These are phyloP conservation scores for Prunus mume DNA, from an alignment of 306 rosid species.

Conservation along the genomic window DNA sequence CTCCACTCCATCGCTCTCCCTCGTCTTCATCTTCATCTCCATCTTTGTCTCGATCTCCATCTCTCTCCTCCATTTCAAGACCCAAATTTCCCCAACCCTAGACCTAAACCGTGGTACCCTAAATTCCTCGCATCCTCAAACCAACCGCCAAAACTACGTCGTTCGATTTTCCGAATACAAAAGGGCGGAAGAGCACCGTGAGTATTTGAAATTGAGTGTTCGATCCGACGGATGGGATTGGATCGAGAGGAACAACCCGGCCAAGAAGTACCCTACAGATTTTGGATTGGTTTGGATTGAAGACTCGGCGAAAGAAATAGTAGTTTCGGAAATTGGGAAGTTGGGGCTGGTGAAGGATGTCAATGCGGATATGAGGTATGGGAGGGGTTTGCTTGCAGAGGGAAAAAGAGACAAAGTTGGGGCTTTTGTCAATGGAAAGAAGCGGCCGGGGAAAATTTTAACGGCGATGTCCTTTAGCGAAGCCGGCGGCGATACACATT, in stretches of 20 bases:
- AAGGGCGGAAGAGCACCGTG: constrained; percentile 50
- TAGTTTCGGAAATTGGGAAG: constrained; percentile 47
- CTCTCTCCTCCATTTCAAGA: constrained; percentile 32
- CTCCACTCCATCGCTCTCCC: constrained; percentile 29
- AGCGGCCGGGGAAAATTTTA: constrained; percentile 91
- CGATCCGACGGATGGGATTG: constrained; percentile 69
- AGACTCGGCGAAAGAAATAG: constrained; percentile 34
- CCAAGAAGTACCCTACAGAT: constrained; percentile 73
- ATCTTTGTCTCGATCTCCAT: constrained; percentile 24
- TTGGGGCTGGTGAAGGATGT: constrained; percentile 72
- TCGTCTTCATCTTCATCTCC: constrained; percentile 34
- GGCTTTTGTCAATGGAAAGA: constrained; percentile 66
- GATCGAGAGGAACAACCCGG: constrained; percentile 85
- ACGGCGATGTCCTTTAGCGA: constrained; percentile 79
- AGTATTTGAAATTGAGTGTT: constrained; percentile 50
- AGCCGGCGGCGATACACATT: constrained; percentile 29
- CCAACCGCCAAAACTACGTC: constrained; percentile 51
- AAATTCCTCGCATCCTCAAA: constrained; percentile 22
- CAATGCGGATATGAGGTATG: constrained; percentile 62
- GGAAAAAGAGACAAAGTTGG: constrained; percentile 33
- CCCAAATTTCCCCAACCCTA: constrained; percentile 38
- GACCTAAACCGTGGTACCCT: constrained; percentile 20
- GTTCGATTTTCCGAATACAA: constrained; percentile 67
- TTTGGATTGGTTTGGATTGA: constrained; percentile 74
- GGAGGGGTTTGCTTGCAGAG: constrained; percentile 54